phyloP scores from a whole-genome alignment of 2,329 filamentous ascomycete species.

The Colletotrichum chlorophyti region DNA sequence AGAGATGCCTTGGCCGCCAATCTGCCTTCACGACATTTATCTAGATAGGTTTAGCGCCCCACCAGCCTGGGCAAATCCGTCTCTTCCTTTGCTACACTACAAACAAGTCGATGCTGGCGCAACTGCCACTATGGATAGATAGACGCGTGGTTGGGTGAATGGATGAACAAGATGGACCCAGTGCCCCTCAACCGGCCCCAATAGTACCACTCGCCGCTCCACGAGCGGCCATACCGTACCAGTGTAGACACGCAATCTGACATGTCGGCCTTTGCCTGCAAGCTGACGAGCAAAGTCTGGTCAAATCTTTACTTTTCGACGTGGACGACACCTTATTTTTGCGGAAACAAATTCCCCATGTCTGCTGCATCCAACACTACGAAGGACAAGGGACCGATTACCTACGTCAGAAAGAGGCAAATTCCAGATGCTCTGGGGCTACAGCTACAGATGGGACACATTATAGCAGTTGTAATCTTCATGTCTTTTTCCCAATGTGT shows the following conservation, averaged over 20 bases:
- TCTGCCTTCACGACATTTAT: slow-evolving; percentile 14
- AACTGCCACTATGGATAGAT: background rate
- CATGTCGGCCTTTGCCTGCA: background rate
- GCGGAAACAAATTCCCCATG: slow-evolving; percentile 3
- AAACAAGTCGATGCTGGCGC: too few species aligned
- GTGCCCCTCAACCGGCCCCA: slow-evolving; percentile 8
- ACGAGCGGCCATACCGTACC: background rate
- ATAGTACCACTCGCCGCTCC: slow-evolving; percentile 10
- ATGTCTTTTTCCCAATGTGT: too few species aligned
- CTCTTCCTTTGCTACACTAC: background rate
- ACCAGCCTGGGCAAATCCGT: slow-evolving; percentile 12
- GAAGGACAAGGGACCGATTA: too few species aligned
- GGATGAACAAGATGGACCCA: slow-evolving; percentile 3
- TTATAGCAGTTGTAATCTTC: too few species aligned
- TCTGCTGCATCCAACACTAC: slow-evolving; percentile 2
- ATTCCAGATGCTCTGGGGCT: too few species aligned
- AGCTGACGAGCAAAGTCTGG: slow-evolving; percentile 16
- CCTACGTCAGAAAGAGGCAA: slow-evolving; percentile 18
- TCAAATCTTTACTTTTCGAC: background rate
- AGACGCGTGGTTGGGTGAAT: slow-evolving; percentile 4
- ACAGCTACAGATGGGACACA: background rate
- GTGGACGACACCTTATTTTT: background rate
- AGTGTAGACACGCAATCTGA: background rate
- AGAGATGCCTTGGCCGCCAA: slow-evolving; percentile 11
- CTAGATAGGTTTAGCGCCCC: slow-evolving; percentile 24